Evolutionary conservation across 305 asterid species (phyloP).

Genomic region (Rubia tinctorum): DNA sequence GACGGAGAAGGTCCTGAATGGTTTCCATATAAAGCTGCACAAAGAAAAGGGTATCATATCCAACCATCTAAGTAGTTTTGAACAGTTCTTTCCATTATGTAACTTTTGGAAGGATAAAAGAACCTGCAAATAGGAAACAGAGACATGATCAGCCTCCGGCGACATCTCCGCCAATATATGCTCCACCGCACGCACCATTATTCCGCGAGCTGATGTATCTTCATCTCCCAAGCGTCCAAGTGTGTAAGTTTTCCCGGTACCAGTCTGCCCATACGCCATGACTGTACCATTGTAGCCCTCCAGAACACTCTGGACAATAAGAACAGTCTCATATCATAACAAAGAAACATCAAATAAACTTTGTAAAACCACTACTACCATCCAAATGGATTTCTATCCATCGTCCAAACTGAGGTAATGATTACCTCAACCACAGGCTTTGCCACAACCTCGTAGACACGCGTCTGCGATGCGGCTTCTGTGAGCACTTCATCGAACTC

Average conservation of each 20-base stretch:
- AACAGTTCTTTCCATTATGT: background rate
- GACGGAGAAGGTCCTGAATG: slow-evolving; percentile 83
- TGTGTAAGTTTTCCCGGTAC: slow-evolving; percentile 93
- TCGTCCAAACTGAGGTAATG: background rate
- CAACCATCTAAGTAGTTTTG: background rate
- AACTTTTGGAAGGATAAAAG: slow-evolving; percentile 16
- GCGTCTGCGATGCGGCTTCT: slow-evolving; percentile 85
- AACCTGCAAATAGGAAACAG: slow-evolving; percentile 93
- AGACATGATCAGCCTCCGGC: slow-evolving; percentile 57
- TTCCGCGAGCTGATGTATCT: slow-evolving; percentile 82
- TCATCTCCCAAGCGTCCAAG: slow-evolving; percentile 88
- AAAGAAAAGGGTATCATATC: slow-evolving; percentile 19
- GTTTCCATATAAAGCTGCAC: slow-evolving; percentile 92
- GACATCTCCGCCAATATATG: slow-evolving; percentile 69
- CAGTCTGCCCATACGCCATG: slow-evolving; percentile 99
- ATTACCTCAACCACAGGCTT: slow-evolving; percentile 94
- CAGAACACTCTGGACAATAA: slow-evolving; percentile 72
- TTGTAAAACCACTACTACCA: background rate
- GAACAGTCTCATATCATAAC: background rate
- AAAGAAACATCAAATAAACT: background rate
- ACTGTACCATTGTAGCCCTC: slow-evolving; percentile 97
- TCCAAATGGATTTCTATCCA: background rate
- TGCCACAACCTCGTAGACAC: slow-evolving; percentile 91
- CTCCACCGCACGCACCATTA: slow-evolving; percentile 95
- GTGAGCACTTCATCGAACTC: slow-evolving; percentile 93